Conservation (phyloP, 1,284 basidiomycete genomes). For the Naganishia albida region DNA sequence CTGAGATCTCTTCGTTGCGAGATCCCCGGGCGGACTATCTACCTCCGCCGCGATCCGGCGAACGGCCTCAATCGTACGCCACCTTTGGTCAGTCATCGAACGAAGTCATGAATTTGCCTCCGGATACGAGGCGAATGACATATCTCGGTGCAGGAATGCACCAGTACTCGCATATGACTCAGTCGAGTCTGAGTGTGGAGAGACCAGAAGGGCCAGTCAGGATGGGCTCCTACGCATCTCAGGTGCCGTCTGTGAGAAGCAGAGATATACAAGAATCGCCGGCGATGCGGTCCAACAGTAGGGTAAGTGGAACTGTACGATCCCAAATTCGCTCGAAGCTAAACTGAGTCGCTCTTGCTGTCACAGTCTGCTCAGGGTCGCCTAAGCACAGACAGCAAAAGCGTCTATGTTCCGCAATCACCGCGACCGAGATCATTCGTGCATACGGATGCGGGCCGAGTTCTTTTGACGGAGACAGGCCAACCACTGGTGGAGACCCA, state of each 20-base stretch:
- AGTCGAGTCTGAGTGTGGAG: constrained; percentile 17
- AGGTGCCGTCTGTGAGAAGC: constrained; percentile 18
- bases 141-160: constrained; percentile 11
- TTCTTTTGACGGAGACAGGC: constrained; percentile 19
- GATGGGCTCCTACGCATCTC: constrained; percentile 20
- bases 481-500: constrained; percentile 9
- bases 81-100: constrained; percentile 13
- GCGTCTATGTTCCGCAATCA: constrained; percentile 15
- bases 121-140: constrained; percentile 29
- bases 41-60: constrained; percentile 1
- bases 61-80: constrained; percentile 20
- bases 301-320: neutral
- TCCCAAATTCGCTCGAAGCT: neutral
- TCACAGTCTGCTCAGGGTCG: neutral
- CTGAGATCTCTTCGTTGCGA: constrained; percentile 27
- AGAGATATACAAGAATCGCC: constrained; percentile 15
- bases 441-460: constrained; percentile 30
- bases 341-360: neutral
- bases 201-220: constrained; percentile 11
- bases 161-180: constrained; percentile 5
- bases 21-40: constrained; percentile 22
- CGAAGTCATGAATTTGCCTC: constrained; percentile 12
- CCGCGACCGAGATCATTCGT: constrained; percentile 31
- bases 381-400: constrained; percentile 24
- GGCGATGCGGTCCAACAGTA: neutral